Conservation (phyloP, 176 grass and related monocot genomes). For the Carex myosuroides region DNA sequence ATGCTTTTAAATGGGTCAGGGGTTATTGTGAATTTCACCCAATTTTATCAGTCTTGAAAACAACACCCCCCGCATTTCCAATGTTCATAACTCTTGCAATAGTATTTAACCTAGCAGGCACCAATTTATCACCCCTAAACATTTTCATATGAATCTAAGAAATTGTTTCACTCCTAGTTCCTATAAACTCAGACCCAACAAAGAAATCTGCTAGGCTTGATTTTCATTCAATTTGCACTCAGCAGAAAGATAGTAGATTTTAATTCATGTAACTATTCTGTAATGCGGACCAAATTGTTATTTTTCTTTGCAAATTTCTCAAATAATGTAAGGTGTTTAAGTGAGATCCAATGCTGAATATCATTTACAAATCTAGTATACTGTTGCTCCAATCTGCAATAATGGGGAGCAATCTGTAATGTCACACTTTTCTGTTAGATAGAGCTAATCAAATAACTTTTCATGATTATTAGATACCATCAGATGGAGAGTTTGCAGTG, state of each 20-base stretch:
- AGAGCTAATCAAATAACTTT: slow-evolving; percentile 22
- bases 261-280: neutral
- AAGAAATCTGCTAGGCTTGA: neutral
- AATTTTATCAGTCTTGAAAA: neutral
- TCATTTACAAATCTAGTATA: neutral
- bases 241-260: neutral
- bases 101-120: neutral
- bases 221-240: neutral
- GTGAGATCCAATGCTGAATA: neutral
- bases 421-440: slow-evolving; percentile 8
- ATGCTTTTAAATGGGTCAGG: neutral
- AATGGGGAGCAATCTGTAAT: slow-evolving; percentile 3
- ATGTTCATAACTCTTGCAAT: neutral
- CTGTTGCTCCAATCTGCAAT: neutral
- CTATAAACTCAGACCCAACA: neutral
- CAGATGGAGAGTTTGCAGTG: slow-evolving; percentile 95
- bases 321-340: neutral
- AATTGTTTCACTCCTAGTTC: neutral
- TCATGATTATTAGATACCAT: slow-evolving; percentile 55
- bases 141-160: neutral
- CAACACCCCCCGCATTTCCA: neutral
- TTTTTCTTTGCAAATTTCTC: neutral
- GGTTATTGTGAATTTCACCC: neutral
- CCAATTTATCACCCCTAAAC: neutral
- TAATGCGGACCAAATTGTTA: neutral